Percentiles rank a stretch among this genome's conserved stretches.
These are phyloP conservation scores for Brachypodium distachyon DNA, from an alignment of 202 grass and related monocot genomes.

Conservation along the genomic window DNA sequence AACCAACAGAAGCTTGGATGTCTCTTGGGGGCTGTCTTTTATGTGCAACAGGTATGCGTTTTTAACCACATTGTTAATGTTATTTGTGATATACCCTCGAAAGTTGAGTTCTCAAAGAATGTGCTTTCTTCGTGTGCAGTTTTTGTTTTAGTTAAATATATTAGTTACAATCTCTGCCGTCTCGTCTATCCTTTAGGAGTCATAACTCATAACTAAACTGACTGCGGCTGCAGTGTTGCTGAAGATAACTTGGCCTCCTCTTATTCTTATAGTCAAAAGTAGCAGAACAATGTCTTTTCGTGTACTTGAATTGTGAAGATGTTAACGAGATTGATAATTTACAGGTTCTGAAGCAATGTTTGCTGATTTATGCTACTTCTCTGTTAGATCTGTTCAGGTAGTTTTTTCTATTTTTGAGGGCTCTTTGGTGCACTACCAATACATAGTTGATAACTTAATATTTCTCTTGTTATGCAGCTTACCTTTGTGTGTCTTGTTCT, in stretches of 20 bases:
- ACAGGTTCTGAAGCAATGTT: slow-evolving; percentile 99
- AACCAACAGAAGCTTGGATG: slow-evolving; percentile 82
- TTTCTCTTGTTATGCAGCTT: slow-evolving; percentile 57
- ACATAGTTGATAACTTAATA: slow-evolving; percentile 22
- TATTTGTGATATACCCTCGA: slow-evolving; percentile 4
- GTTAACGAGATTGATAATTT: slow-evolving; percentile 15
- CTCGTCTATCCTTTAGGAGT: background rate
- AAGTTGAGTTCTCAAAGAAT: background rate
- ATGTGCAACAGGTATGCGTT: slow-evolving; percentile 71
- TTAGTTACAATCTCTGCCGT: background rate
- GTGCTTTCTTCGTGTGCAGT: background rate
- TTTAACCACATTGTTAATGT: background rate
- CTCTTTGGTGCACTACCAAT: slow-evolving; percentile 1
- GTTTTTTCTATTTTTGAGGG: background rate
- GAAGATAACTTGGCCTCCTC: background rate
- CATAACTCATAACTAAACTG: background rate
- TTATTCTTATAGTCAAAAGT: background rate
- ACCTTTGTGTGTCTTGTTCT: slow-evolving; percentile 93
- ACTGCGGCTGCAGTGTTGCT: background rate
- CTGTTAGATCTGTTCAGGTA: slow-evolving; percentile 95
- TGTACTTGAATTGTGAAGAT: background rate
- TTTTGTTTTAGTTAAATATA: background rate
- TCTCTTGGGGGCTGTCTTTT: slow-evolving; percentile 84
- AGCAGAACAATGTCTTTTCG: background rate
- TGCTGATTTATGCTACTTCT: slow-evolving; percentile 99